These are phyloP conservation scores for Plantago major DNA, from an alignment of 257 asterid genomes.

Conservation along the genomic window DNA sequence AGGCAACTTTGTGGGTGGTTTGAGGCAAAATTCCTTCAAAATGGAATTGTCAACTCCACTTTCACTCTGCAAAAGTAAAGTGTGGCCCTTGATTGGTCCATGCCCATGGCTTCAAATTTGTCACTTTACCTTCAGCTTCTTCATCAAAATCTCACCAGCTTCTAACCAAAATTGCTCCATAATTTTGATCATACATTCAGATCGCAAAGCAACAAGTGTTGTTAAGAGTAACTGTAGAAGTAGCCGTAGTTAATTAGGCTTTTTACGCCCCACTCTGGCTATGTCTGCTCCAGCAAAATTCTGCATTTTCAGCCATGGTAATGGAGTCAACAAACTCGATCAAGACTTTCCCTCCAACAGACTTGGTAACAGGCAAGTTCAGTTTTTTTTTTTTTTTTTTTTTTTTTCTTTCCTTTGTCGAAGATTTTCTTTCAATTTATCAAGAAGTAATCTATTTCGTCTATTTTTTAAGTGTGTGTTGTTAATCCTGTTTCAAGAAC, in stretches of 20 bases:
- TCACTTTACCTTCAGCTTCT: too few relatives aligned
- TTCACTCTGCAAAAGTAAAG: too few relatives aligned
- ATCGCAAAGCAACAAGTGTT: too few relatives aligned
- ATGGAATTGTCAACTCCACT: too few relatives aligned
- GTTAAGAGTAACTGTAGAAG: background rate
- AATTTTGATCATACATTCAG: too few relatives aligned
- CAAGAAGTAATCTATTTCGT: background rate
- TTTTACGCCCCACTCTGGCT: conserved; percentile 6
- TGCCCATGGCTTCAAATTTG: too few relatives aligned
- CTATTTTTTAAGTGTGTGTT: background rate
- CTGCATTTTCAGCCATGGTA: conserved; percentile 30
- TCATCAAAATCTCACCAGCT: too few relatives aligned
- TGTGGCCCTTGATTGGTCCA: too few relatives aligned
- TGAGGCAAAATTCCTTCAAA: too few relatives aligned
- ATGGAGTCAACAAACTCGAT: conserved; percentile 26
- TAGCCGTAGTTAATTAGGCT: background rate
- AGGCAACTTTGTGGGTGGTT: too few relatives aligned
- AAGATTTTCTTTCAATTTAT: background rate
- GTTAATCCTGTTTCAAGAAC: background rate
- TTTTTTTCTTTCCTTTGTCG: background rate
- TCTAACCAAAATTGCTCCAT: too few relatives aligned
- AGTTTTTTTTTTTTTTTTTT: background rate
- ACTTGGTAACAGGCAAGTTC: conserved; percentile 32
- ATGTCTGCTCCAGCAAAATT: conserved; percentile 36
- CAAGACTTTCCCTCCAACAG: conserved; percentile 13